Percentiles rank a stretch among this genome's conserved stretches.
Evolutionary conservation across 345 rosid genomes (phyloP).

Genomic region (Corchorus capsularis): DNA sequence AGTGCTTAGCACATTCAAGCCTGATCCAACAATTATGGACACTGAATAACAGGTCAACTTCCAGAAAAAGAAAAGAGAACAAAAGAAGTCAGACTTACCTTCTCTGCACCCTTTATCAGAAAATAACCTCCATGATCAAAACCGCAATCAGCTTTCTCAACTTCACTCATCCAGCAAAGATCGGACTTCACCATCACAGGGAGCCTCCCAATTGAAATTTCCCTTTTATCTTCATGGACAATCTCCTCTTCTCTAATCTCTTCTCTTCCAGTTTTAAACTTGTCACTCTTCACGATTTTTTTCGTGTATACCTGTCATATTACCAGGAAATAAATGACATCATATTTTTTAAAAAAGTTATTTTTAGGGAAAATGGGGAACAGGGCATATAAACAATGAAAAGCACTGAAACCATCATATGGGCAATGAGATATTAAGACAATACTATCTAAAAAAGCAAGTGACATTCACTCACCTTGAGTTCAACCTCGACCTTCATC

Average conservation of each 20-base stretch:
- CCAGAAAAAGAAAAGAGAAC: background rate
- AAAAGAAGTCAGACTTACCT: constrained; percentile 43
- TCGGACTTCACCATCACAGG: constrained; percentile 91
- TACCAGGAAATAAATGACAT: constrained; percentile 16
- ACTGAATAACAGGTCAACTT: background rate
- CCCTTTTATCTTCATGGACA: constrained; percentile 40
- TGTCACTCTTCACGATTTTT: constrained; percentile 56
- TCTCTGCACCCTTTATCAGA: constrained; percentile 89
- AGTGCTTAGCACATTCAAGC: background rate
- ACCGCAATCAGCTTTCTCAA: constrained; percentile 70
- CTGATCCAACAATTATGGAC: background rate
- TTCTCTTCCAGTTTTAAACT: constrained; percentile 83
- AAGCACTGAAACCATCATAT: background rate
- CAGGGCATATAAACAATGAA: background rate
- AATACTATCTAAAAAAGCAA: background rate
- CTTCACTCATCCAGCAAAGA: constrained; percentile 66
- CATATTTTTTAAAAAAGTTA: background rate
- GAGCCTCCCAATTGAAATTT: constrained; percentile 67
- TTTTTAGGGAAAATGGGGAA: background rate
- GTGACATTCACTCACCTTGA: constrained; percentile 54
- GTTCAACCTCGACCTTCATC: constrained; percentile 62
- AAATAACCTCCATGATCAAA: constrained; percentile 94
- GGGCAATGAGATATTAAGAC: background rate
- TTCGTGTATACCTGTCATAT: constrained; percentile 55
- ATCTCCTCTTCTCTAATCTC: constrained; percentile 44